phyloP scores from a whole-genome alignment of 345 rosid genomes.

The Crucihimalaya himalaica region DNA sequence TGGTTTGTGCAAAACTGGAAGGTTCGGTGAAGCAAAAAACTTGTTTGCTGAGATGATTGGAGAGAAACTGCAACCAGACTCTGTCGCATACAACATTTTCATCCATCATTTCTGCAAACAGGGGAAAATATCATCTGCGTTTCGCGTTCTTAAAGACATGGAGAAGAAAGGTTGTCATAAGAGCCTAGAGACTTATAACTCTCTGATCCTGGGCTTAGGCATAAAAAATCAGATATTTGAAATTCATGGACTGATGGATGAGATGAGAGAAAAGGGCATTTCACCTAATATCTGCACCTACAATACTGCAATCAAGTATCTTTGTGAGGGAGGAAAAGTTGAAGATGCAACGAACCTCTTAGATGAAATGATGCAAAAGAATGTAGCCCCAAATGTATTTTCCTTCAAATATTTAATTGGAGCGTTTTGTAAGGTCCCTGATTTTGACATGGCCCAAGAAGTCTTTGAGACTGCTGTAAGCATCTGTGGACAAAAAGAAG shows the following conservation, averaged over 20 bases:
- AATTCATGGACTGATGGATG: conserved; percentile 86
- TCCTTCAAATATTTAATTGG: conserved; percentile 70
- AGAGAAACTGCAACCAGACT: conserved; percentile 77
- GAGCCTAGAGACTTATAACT: conserved; percentile 83
- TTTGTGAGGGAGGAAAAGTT: conserved; percentile 76
- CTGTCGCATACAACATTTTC: conserved; percentile 67
- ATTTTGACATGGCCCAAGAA: conserved; percentile 67
- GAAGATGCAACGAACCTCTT: conserved; percentile 75
- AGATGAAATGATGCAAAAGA: conserved; percentile 85
- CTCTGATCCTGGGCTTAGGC: conserved; percentile 79
- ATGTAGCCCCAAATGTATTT: conserved; percentile 65
- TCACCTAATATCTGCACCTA: conserved; percentile 80
- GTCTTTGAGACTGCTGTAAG: conserved; percentile 76
- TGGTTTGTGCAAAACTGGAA: conserved; percentile 77
- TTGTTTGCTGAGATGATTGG: conserved; percentile 77
- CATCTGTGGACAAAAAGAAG: conserved; percentile 83
- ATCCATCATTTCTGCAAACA: conserved; percentile 77
- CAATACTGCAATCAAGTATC: conserved; percentile 71
- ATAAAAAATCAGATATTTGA: conserved; percentile 83
- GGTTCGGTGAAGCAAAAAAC: conserved; percentile 81
- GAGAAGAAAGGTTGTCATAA: conserved; percentile 83
- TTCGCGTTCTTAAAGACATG: conserved; percentile 96
- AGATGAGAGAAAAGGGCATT: conserved; percentile 89
- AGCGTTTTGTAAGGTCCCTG: conserved; percentile 73
- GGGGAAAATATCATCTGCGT: conserved; percentile 90